These are phyloP conservation scores for Isoetes taiwanensis DNA, from an alignment of 75 land plant species.

Conservation along the genomic window DNA sequence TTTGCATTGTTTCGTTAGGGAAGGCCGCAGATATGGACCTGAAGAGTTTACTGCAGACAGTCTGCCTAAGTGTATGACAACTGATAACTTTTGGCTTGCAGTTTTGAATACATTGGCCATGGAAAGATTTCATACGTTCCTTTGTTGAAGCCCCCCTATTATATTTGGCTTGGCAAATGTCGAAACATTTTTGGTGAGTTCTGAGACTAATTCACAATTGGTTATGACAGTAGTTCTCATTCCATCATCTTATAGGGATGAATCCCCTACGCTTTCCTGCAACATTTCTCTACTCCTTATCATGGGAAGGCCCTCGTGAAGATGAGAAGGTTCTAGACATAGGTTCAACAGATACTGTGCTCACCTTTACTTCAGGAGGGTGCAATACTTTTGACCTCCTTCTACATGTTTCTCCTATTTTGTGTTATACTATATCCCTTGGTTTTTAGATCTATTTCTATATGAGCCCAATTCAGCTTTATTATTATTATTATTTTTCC, in stretches of 20 bases:
- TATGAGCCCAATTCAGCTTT: neutral
- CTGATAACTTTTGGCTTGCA: too few species aligned
- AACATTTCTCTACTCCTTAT: conserved; percentile 31
- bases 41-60: too few species aligned
- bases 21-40: too few species aligned
- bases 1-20: too few species aligned
- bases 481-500: neutral
- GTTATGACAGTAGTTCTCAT: too few species aligned
- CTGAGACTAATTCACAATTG: too few species aligned
- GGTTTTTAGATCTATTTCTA: neutral
- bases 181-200: conserved; percentile 11
- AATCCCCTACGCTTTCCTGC: conserved; percentile 23
- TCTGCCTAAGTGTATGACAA: too few species aligned
- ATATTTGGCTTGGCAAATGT: conserved; percentile 24
- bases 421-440: neutral
- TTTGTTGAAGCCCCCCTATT: conserved; percentile 20
- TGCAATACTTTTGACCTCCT: conserved; percentile 32
- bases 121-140: conserved; percentile 29
- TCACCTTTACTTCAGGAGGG: conserved; percentile 32
- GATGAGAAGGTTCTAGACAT: conserved; percentile 27
- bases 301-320: conserved; percentile 37
- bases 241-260: conserved; percentile 9
- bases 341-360: conserved; percentile 16
- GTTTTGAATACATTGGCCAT: conserved; percentile 23
- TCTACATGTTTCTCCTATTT: too few species aligned